A percentile compares a stretch with the other conserved stretches of the same genome.
These are phyloP conservation scores for Plasmodium chabaudi DNA, from an alignment of 169 alveolate genomes.

Conservation along the genomic window DNA sequence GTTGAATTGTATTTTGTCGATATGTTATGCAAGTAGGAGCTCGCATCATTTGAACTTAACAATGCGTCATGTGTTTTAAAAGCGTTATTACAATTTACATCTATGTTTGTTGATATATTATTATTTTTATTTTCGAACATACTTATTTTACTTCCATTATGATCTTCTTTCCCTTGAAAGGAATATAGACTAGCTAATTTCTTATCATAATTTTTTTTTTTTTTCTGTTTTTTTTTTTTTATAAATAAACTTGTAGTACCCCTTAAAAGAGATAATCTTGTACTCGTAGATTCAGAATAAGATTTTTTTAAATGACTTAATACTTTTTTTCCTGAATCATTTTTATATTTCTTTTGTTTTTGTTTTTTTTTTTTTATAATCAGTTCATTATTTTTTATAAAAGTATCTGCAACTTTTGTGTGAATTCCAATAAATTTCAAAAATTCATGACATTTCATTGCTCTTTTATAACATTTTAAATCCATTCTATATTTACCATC, in stretches of 20 bases:
- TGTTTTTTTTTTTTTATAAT: conserved; percentile 17
- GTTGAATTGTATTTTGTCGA: too few species aligned
- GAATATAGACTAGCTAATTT: too few species aligned
- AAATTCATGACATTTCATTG: conserved; percentile 52
- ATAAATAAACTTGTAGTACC: conserved; percentile 14
- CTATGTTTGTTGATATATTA: not conserved
- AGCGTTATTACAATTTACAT: too few species aligned
- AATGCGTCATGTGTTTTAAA: too few species aligned
- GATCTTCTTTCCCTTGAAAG: too few species aligned
- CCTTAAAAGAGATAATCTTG: conserved; percentile 24
- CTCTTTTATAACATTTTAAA: conserved; percentile 62
- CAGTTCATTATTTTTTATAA: conserved; percentile 9
- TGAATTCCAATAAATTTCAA: conserved; percentile 52
- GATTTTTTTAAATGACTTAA: conserved; percentile 15
- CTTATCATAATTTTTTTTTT: not conserved
- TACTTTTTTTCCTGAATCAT: not conserved
- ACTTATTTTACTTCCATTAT: too few species aligned
- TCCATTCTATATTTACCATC: conserved; percentile 68
- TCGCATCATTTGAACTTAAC: too few species aligned
- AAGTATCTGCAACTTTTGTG: conserved; percentile 53
- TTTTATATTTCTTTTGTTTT: not conserved
- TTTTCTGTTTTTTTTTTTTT: conserved; percentile 2
- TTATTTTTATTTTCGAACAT: not conserved
- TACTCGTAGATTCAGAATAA: conserved; percentile 10
- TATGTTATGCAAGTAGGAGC: too few species aligned